Evolutionary conservation across 495 filamentous ascomycete species (phyloP), one percentile per base, ranked within the genome.

Genomic region (Venustampulla echinocandica): DNA sequence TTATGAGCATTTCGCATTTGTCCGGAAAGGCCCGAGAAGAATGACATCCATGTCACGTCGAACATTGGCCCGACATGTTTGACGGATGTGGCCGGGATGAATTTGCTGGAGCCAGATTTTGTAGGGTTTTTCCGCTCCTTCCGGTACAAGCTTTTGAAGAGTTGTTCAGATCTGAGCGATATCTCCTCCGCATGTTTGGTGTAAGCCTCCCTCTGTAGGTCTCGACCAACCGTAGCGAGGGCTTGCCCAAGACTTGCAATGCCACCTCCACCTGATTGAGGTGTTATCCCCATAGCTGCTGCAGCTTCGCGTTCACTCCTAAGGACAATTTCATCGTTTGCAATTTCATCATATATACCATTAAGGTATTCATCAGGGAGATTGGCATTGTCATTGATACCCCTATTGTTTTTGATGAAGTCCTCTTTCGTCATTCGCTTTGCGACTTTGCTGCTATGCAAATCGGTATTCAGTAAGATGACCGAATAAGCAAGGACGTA

Each of bases 51-150:
- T 0, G 87, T 93, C 13, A 95, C 90, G 53, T 97, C 90, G 54
- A 99, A 99, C 90, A 99, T 99, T 2, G 92, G 89, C 0, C 92
- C 92, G 41, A 94, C 84, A 64, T 99, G 92, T 51, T 84, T 90
- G 61, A 85, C 90, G 0, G 89, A 95, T 1, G 87, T 87, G 1
- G 93, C 92, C 10, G 86, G 82, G 50, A 97, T 92, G 62, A 89
- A 99, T 53, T 77, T 87, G 2, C 77, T 75, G 21, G 80, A 70
- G 4, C 76, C 76, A 13, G 80, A 70, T 47, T 80, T 84, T 4
- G 84, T 69, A 2, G 84, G 76, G 39, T 81, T 85, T 57, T 77
- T 83, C 27, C 84, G 77, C 59, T 99, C 90, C 25, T 85, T 84
- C 44, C 83, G 78, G 52, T 96, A 84, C 28, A 99, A 68, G 46